A percentile compares a stretch with the other conserved stretches of the same genome.
Evolutionary conservation across 1,139 yeast genomes (phyloP).

Genomic region (Yamadazyma friedrichii): DNA sequence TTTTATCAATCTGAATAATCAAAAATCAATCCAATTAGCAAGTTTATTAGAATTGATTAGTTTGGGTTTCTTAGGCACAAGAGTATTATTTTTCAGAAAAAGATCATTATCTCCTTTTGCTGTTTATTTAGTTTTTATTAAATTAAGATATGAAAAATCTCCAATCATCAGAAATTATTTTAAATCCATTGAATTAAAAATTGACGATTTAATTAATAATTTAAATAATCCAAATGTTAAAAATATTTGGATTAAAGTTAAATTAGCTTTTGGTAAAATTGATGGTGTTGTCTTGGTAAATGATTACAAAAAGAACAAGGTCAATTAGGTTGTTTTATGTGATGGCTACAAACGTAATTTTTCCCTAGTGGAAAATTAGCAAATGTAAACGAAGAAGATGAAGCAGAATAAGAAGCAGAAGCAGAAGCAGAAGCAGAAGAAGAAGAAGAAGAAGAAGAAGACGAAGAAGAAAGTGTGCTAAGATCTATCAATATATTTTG

Average conservation of each 20-base stretch:
- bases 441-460: too few relatives aligned
- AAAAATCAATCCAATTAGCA: slow-evolving; percentile 68
- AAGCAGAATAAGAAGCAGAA: too few relatives aligned
- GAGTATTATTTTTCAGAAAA: slow-evolving; percentile 60
- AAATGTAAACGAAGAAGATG: too few relatives aligned
- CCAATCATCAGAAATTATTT: slow-evolving; percentile 70
- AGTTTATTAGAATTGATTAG: slow-evolving; percentile 67
- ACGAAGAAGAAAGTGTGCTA: not conserved
- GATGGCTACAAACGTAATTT: too few relatives aligned
- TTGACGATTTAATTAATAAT: slow-evolving; percentile 62
- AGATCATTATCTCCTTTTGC: slow-evolving; percentile 63
- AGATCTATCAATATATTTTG: not conserved
- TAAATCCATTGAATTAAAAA: slow-evolving; percentile 66
- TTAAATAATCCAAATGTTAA: slow-evolving; percentile 63
- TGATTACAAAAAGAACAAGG: slow-evolving; percentile 33
- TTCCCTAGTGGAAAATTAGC: too few relatives aligned
- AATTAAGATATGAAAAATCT: slow-evolving; percentile 76
- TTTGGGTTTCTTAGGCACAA: slow-evolving; percentile 46
- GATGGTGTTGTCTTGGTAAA: slow-evolving; percentile 34
- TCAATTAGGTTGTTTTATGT: not conserved
- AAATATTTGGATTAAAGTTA: slow-evolving; percentile 59
- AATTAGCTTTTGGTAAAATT: slow-evolving; percentile 41
- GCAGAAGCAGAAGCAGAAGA: too few relatives aligned
- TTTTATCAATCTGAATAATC: slow-evolving; percentile 65
- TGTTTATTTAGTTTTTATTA: slow-evolving; percentile 65